Evolutionary conservation across 202 grass and related monocot genomes (phyloP).

Genomic region (Eragrostis tef): DNA sequence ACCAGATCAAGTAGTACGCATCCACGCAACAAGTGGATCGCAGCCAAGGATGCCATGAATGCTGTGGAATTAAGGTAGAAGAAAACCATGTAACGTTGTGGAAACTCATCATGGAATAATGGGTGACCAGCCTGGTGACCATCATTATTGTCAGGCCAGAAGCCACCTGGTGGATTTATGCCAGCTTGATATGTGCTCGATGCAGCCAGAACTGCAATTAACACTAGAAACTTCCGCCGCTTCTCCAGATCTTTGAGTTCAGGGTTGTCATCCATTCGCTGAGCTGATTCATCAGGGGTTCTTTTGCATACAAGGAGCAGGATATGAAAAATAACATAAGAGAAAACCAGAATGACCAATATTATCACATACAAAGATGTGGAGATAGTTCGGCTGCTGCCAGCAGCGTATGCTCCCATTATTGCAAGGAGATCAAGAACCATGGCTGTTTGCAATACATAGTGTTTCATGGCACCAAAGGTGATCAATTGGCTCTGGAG

Average conservation of each 20-base stretch:
- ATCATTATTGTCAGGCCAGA: slow-evolving; percentile 51
- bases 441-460: slow-evolving; percentile 41
- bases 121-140: slow-evolving; percentile 52
- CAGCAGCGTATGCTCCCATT: slow-evolving; percentile 34
- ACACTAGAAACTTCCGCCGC: slow-evolving; percentile 59
- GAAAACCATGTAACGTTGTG: slow-evolving; percentile 51
- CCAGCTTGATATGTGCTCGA: slow-evolving; percentile 66
- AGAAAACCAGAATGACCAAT: slow-evolving; percentile 26
- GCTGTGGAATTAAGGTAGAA: slow-evolving; percentile 69
- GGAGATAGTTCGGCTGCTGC: slow-evolving; percentile 38
- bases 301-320: slow-evolving; percentile 24
- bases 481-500: slow-evolving; percentile 39
- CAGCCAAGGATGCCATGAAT: slow-evolving; percentile 66
- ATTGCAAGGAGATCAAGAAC: slow-evolving; percentile 37
- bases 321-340: slow-evolving; percentile 22
- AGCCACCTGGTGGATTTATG: slow-evolving; percentile 69
- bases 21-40: slow-evolving; percentile 55
- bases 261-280: slow-evolving; percentile 14
- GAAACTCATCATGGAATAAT: slow-evolving; percentile 57
- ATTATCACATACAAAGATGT: slow-evolving; percentile 38
- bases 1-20: slow-evolving; percentile 61
- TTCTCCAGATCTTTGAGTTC: slow-evolving; percentile 50
- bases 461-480: slow-evolving; percentile 32
- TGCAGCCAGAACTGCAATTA: slow-evolving; percentile 66
- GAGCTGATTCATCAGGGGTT: slow-evolving; percentile 18